Base-by-base conservation (phyloP, 2,329 filamentous ascomycete species). In the Intubia oerlemansii region DNA sequence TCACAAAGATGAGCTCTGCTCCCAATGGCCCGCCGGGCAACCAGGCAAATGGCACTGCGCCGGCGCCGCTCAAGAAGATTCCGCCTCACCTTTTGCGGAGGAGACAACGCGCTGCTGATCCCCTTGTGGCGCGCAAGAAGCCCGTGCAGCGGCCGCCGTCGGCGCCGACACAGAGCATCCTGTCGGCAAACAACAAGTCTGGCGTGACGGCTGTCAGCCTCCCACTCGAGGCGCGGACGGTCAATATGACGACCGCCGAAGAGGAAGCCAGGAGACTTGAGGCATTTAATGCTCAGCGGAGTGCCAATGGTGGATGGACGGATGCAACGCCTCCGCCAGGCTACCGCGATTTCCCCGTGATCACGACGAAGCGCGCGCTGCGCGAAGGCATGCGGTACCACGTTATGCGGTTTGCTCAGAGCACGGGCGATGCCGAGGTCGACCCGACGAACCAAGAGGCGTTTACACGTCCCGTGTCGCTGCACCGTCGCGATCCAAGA, bases 401-500 rank as follows among this genome's bases (percentile, higher is more conserved):
- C 45, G 66, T 91, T 36, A 84, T 92, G 59, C 74, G 79, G 40
- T 71, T 98, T 40, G 46, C 53, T 32, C 62, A 75, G 36, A 56
- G 62, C 41, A 36, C 42, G 9, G 39, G 34, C 27, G 42, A 51
- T 8, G 47, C 46, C 13, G 56, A 57, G 36, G 74, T 80, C 34
- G 73, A 95, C 43, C 65, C 68, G 3, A 58, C 57, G 16, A 54
- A 73, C 39, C 72, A 85, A 39, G 58, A 71, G 5, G 71, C 90
- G 29, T 98, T 95, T 45, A 75, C 78, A 12, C 69, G 82, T 17
- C 88, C 88, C 1, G 78, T 95, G 18, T 74, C 80, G 21, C 56
- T 98, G 21, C 84, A 95, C 45, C 72, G 88, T 36, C 76, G 88
- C 32, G 84, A 93, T 45, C 81, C 84, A 12, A 67, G 72, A 41